phyloP scores from a whole-genome alignment of 78 protist species.

The Guillardia theta region DNA sequence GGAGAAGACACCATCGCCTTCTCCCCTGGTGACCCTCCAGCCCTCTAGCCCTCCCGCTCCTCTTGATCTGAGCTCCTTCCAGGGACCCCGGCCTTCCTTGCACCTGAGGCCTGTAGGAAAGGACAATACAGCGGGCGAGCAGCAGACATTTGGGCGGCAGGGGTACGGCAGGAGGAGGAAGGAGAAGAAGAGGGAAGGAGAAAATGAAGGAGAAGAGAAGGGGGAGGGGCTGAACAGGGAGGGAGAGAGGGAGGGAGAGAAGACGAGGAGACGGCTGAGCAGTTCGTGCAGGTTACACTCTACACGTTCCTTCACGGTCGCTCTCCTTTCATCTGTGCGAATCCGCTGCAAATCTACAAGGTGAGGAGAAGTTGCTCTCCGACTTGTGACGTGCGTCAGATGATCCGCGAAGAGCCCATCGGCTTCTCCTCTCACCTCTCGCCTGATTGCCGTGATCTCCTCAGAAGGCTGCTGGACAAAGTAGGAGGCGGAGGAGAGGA shows the following conservation, averaged over 20 bases:
- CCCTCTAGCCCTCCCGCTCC: too few relatives aligned
- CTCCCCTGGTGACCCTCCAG: too few relatives aligned
- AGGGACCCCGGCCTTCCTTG: constrained; percentile 36
- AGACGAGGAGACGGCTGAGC: neutral
- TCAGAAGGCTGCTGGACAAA: neutral
- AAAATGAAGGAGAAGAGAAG: too few relatives aligned
- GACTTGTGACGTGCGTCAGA: neutral
- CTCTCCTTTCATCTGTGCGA: neutral
- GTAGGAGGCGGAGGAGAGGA: too few relatives aligned
- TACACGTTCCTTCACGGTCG: neutral
- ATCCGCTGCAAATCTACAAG: neutral
- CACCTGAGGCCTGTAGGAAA: constrained; percentile 20
- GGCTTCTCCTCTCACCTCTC: neutral
- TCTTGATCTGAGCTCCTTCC: too few relatives aligned
- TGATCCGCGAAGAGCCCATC: constrained; percentile 7
- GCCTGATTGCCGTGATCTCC: neutral
- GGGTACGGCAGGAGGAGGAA: too few relatives aligned
- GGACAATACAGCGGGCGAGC: neutral
- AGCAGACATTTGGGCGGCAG: neutral
- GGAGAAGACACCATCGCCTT: neutral
- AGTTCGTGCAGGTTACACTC: neutral
- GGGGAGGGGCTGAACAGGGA: neutral
- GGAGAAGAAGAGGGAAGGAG: too few relatives aligned
- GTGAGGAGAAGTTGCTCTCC: neutral
- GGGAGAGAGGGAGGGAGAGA: neutral